Evolutionary conservation across 2,329 filamentous ascomycete species (phyloP).

Genomic region (Pseudofabraea citricarpa): DNA sequence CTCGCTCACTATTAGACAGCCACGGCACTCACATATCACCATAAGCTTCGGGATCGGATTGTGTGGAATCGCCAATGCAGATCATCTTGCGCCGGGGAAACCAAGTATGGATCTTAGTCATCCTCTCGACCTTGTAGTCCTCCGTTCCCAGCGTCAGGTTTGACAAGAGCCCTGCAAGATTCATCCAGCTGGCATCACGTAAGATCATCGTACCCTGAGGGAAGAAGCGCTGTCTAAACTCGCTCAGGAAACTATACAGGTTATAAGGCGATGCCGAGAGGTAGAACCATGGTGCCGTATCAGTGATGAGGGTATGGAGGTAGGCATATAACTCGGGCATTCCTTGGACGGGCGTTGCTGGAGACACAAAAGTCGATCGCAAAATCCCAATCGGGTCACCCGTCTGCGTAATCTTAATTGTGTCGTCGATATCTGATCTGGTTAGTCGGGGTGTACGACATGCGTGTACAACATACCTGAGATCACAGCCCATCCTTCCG

Average conservation of each 20-base stretch:
- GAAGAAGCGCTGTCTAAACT: conserved; percentile 68
- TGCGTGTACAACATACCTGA: conserved; percentile 47
- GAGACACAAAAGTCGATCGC: conserved; percentile 75
- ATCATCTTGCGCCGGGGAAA: conserved; percentile 76
- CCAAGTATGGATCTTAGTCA: conserved; percentile 73
- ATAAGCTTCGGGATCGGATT: conserved; percentile 87
- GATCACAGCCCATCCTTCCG: conserved; percentile 79
- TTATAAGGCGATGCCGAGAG: conserved; percentile 93
- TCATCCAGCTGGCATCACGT: conserved; percentile 82
- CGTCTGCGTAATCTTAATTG: conserved; percentile 87
- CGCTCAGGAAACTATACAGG: conserved; percentile 78
- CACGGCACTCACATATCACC: conserved; percentile 60
- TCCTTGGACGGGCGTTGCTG: conserved; percentile 64
- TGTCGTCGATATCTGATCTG: conserved; percentile 77
- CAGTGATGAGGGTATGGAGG: conserved; percentile 48
- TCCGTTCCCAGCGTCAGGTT: conserved; percentile 77
- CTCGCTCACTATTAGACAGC: no score
- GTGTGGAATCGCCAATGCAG: conserved; percentile 85
- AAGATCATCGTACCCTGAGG: conserved; percentile 77
- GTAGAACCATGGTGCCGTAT: conserved; percentile 80
- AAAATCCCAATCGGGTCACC: conserved; percentile 76
- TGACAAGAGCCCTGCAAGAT: conserved; percentile 71
- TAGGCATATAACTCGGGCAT: conserved; percentile 82
- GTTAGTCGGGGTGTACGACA: background rate
- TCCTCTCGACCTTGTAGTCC: conserved; percentile 78